Base-by-base conservation (phyloP, 352 stramenopile species). In the Phytophthora fragariae region DNA sequence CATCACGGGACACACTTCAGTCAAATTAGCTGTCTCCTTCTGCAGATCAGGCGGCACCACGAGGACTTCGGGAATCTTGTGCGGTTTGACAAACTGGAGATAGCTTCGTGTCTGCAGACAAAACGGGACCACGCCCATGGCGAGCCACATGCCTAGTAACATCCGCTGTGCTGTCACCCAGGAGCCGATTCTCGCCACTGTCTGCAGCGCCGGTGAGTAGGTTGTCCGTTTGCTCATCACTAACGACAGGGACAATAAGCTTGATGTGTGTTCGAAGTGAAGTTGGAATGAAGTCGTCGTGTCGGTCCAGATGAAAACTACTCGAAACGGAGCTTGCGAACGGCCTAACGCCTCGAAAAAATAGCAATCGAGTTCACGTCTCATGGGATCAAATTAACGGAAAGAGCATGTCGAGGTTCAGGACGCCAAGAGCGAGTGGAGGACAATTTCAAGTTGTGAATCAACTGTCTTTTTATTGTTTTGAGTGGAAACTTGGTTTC, bases 21-120 rank as follows among this genome's bases (percentile, higher is more conserved):
- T 57, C 17, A 69, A n/a, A 21, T 73, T 73, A 0, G 39, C 3
- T 7, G 59, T 65, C 54, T 69, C 14, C 9, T 55, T 64, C 7
- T 24, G 53, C 5, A 37, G 24, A 44, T 69, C 31, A 31, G 19
- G 11, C 0, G 67, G 46, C 4, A 64, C 41, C 12, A 66, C 53
- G 19, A 78, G 52, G 9, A 41, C 49, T 8, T 57, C 55, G 7
- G 62, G 49, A 2, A 79, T 76, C 8, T 67, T 68, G 58, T 73
- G 57, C 3, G 72, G 72, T 31, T 31, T 63, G 21, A 63, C 58
- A 24, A 79, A 72, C 24, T 76, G 60, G 10, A 58, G 19, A n/a
- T 73, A 76, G 52, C 72, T 76, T 15, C 72, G 46, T 17, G 65
- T 15, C 44, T 79, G 72, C 5, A 79, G 62, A 17, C 41, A 24